Percentiles rank a stretch among this genome's conserved stretches.
These are phyloP conservation scores for Chiua virens DNA, from an alignment of 768 basidiomycete species.

Conservation along the genomic window DNA sequence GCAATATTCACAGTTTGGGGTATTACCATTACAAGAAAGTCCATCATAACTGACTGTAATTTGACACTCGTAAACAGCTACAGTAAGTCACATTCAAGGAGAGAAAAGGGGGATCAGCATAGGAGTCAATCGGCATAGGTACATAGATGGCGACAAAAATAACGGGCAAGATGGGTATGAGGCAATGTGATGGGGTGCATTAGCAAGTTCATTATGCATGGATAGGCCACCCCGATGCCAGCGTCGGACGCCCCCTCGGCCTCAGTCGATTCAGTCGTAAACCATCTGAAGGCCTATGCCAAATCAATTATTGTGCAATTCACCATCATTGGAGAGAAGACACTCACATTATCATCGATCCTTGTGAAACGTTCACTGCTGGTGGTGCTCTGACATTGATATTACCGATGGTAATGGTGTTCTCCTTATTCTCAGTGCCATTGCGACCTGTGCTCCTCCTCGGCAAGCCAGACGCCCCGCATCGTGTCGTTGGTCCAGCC, in stretches of 20 bases:
- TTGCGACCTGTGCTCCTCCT: conserved; percentile 58
- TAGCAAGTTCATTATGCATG: conserved; percentile 16
- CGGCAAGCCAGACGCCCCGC: conserved; percentile 61
- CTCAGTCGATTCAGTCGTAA: conserved; percentile 47
- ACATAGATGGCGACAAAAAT: conserved; percentile 26
- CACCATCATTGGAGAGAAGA: background rate
- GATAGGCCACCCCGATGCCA: conserved; percentile 27
- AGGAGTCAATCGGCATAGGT: conserved; percentile 29
- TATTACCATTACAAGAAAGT: conserved; percentile 7
- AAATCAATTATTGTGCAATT: background rate
- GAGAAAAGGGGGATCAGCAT: conserved; percentile 27
- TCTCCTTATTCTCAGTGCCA: conserved; percentile 58
- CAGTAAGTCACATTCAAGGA: background rate
- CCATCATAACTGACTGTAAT: background rate
- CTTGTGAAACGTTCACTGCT: conserved; percentile 28
- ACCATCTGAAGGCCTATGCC: conserved; percentile 38
- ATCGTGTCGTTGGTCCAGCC: conserved; percentile 53
- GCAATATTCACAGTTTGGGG: background rate
- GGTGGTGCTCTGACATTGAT: background rate
- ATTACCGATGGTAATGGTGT: conserved; percentile 25
- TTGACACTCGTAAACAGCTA: background rate
- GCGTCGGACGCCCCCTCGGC: conserved; percentile 43
- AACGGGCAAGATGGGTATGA: background rate
- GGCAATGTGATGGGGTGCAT: background rate
- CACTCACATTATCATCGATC: conserved; percentile 57